phyloP scores from a whole-genome alignment of 2,329 filamentous ascomycete species.

The Didymella sp. region DNA sequence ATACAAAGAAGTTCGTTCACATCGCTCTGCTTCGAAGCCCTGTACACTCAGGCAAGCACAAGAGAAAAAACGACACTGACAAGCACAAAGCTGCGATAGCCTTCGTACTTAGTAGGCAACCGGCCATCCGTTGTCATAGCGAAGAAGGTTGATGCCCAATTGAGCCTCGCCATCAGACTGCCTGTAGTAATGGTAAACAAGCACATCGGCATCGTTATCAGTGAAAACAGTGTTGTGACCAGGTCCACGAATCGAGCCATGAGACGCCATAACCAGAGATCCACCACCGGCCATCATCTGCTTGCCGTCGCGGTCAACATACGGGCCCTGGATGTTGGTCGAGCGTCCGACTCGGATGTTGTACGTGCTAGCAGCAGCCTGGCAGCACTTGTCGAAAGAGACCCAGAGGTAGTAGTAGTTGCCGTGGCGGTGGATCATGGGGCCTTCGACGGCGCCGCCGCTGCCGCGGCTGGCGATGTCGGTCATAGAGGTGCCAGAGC shows the following conservation, averaged over 20 bases:
- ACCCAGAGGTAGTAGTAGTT: conserved; percentile 69
- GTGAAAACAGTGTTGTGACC: conserved; percentile 66
- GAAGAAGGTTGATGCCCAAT: conserved; percentile 57
- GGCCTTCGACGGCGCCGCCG: conserved; percentile 60
- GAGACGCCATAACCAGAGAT: conserved; percentile 62
- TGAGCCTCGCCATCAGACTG: conserved; percentile 55
- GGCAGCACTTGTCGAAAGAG: conserved; percentile 66
- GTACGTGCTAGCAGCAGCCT: conserved; percentile 63
- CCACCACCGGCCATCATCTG: conserved; percentile 63
- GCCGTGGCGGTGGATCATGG: conserved; percentile 60
- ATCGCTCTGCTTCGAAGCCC: no score
- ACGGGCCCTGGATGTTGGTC: conserved; percentile 57
- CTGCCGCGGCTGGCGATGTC: conserved; percentile 61
- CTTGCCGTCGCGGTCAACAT: conserved; percentile 60
- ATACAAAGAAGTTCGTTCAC: no score
- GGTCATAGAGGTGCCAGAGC: conserved; percentile 28
- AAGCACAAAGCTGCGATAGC: no score
- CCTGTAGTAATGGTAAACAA: conserved; percentile 17
- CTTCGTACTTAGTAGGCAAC: conserved; percentile 1
- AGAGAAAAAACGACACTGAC: no score
- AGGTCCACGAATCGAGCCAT: conserved; percentile 66
- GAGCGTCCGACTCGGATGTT: conserved; percentile 67
- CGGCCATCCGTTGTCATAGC: conserved; percentile 56
- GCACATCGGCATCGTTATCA: conserved; percentile 52
- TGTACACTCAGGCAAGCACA: no score